Conservation (phyloP, 768 basidiomycete genomes). For the Porpolomopsis calyptriformis region DNA sequence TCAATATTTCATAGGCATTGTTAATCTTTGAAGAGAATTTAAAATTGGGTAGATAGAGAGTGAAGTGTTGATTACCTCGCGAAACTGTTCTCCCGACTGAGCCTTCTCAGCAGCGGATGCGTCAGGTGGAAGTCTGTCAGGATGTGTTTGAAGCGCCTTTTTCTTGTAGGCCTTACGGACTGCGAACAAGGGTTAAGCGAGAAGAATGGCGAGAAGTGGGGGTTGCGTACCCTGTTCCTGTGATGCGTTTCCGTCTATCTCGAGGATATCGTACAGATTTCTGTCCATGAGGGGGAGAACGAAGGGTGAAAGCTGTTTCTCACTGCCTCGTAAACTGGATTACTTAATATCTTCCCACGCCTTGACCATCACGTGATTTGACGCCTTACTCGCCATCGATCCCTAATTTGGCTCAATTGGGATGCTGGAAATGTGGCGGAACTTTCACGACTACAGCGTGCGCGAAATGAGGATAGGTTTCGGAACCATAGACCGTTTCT, state of each 20-base stretch:
- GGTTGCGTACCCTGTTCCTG: conserved; percentile 51
- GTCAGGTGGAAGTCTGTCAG: conserved; percentile 53
- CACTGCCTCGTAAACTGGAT: neutral
- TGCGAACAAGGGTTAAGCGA: conserved; percentile 16
- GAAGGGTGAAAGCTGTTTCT: neutral
- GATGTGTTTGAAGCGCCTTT: conserved; percentile 63
- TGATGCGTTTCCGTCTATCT: conserved; percentile 41
- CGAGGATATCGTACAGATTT: conserved; percentile 57
- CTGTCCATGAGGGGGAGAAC: conserved; percentile 33
- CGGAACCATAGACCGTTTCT: too few species aligned
- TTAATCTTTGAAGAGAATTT: conserved; percentile 38
- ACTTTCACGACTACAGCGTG: too few species aligned
- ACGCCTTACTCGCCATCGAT: too few species aligned
- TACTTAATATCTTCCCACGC: too few species aligned
- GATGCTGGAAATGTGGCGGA: too few species aligned
- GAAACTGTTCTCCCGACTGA: conserved; percentile 45
- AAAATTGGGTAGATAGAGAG: neutral
- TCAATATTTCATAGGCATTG: conserved; percentile 70
- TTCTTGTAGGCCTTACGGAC: conserved; percentile 74
- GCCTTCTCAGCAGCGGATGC: conserved; percentile 50
- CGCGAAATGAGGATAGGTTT: too few species aligned
- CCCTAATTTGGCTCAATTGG: too few species aligned
- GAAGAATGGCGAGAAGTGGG: neutral
- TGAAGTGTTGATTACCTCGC: conserved; percentile 22
- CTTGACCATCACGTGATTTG: too few species aligned